Base-by-base conservation (phyloP, 1,284 basidiomycete species). In the Anthracocystis panici-leucophaei region DNA sequence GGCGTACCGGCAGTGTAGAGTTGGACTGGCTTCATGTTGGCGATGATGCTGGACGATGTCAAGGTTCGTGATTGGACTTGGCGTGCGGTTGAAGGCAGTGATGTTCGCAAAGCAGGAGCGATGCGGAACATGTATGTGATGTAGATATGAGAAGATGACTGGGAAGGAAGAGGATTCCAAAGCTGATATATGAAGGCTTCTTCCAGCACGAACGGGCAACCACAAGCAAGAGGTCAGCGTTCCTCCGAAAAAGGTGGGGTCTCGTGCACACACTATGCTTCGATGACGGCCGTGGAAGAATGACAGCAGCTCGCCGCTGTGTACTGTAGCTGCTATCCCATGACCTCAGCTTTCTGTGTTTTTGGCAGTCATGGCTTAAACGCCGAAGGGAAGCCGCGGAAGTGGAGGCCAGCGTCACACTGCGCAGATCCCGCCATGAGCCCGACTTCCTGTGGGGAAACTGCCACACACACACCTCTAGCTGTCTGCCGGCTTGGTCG, bases 81-180 rank as follows among this genome's bases (percentile, higher is more conserved):
- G 21, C 16, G 14, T 23, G 59, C 14, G 21, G 20, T 38, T 16
- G 35, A 38, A 33, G 33, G 33, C 33, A 8, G 11, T 14, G 35
- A 14, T 38, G 35, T 33, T 50, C 53, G 57, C 25, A 54, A 45
- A 33, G 44, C 5, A 14, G 40, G 41, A 20, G 40, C 18, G 25
- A 25, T 27, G 23, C 41, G 91, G 79, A 97, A 86, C 93, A 92
- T 14, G 91, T 89, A 79, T 38, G 94, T 92, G 45, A 97, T 91
- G 90, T 65, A 92, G 91, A 27, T 44, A 98, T 87, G 31, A 41
- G 16, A 99, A 86, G 64, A 90, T 89, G 78, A 97, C 94, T 54
- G 98, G 88, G 79, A 29, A 41, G n/a, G 10, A 52, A 31, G 29
- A 38, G 4, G n/a, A 29, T 7, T 11, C n/a, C 14, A 31, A 16